A percentile compares a stretch with the other conserved stretches of the same genome.
These are phyloP conservation scores for Fusarium sp. DNA, from an alignment of 2,329 filamentous ascomycete species.

Conservation along the genomic window DNA sequence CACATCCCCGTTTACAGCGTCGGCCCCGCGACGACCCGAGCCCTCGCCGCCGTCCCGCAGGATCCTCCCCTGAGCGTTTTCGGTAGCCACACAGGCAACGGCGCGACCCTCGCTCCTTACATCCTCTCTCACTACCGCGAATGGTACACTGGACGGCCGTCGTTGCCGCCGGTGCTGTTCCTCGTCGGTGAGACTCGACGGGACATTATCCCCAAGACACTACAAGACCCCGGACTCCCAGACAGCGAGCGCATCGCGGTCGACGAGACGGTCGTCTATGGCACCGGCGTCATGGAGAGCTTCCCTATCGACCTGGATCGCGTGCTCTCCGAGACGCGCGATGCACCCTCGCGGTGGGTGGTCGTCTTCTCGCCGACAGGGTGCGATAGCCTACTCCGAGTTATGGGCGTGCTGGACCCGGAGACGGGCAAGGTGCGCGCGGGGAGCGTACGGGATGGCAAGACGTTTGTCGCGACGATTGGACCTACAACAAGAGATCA, in stretches of 20 bases:
- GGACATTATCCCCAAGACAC: slow-evolving; percentile 87
- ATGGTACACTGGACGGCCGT: slow-evolving; percentile 58
- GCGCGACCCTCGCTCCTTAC: slow-evolving; percentile 80
- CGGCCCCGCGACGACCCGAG: slow-evolving; percentile 82
- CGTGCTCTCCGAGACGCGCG: slow-evolving; percentile 60
- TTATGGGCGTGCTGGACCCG: slow-evolving; percentile 64
- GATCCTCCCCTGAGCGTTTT: slow-evolving; percentile 71
- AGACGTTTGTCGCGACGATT: slow-evolving; percentile 83
- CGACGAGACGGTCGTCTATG: slow-evolving; percentile 86
- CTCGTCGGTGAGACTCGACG: slow-evolving; percentile 90
- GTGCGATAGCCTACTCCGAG: slow-evolving; percentile 70
- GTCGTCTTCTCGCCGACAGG: slow-evolving; percentile 80
- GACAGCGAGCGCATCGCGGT: slow-evolving; percentile 70
- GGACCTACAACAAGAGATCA: slow-evolving; percentile 91
- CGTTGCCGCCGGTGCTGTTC: slow-evolving; percentile 79
- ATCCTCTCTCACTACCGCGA: slow-evolving; percentile 82
- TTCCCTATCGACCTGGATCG: slow-evolving; percentile 77
- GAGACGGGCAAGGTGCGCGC: slow-evolving; percentile 55
- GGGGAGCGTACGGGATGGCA: slow-evolving; percentile 49
- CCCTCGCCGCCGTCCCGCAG: slow-evolving; percentile 69
- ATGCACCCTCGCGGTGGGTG: slow-evolving; percentile 70
- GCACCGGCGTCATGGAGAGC: slow-evolving; percentile 83
- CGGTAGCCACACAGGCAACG: slow-evolving; percentile 87
- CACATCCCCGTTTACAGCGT: slow-evolving; percentile 79
- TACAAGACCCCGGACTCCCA: slow-evolving; percentile 70